Evolutionary conservation across 495 filamentous ascomycete species (phyloP), one percentile per base, ranked within the genome.

Genomic region (Recurvomyces mirabilis): DNA sequence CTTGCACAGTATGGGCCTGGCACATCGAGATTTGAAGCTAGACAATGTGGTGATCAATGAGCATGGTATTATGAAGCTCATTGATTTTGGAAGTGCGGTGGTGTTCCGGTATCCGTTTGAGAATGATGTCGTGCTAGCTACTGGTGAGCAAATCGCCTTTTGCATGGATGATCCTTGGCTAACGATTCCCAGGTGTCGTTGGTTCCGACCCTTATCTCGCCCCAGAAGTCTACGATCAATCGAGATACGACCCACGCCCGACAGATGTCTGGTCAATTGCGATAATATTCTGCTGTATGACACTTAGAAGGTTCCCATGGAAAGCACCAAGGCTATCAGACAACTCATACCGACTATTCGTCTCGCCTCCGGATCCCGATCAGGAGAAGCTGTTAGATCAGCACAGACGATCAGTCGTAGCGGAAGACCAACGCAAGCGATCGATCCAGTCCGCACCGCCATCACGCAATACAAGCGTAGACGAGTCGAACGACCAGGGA

Each of bases 201-300:
- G 91, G 91, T 18, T 98, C 91, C 5, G 91, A 98, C 65, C 91
- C 91, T 5, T 98, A 98, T 61, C 75, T 98, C 20, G 91, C 91
- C 0, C 91, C 91, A 1, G 91, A 98, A 64, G 91, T 98, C 4
- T 98, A 94, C 59, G 87, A 94, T 45, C 79, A 88, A 57, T 74
- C 82, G 52, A 91, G 87, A 58, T 98, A 98, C 63, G 88, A 98
- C 54, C 89, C 91, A 3, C 84, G 85, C 52, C 85, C 86, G 13
- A 82, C 87, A 10, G 91, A 98, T 70, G 82, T 98, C 50, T 98
- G 91, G 91, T 98, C 91, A 17, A 70, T 98, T 30, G 91, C 91
- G 19, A 96, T 98, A 58, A 95, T 98, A 44, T 96, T 91, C 66
- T 95, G 91, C 61, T 99, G 91, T 69, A 99, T 99, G 91, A 88